Conservation (phyloP, 2,329 filamentous ascomycete species). For the Aspergillus ruber region DNA sequence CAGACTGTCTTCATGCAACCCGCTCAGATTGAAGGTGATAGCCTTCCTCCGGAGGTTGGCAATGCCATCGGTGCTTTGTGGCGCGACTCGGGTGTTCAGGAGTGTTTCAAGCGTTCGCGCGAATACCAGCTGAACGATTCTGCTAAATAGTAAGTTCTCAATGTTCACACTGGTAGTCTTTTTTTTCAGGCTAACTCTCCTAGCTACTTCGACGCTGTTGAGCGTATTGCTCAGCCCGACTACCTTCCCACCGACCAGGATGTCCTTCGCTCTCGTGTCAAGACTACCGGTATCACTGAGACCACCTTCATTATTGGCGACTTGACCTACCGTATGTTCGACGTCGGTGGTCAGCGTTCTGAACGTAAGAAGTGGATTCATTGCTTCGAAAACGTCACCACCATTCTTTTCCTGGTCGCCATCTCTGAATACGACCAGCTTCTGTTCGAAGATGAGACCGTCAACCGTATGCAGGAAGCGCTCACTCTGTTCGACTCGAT, state of each 20-base stretch:
- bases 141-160: constrained; percentile 73
- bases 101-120: constrained; percentile 90
- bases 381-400: constrained; percentile 97
- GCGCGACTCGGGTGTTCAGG: constrained; percentile 87
- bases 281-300: constrained; percentile 95
- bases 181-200: constrained; percentile 26
- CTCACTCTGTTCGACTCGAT: constrained; percentile 66
- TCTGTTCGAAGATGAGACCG: constrained; percentile 91
- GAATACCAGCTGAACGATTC: constrained; percentile 97
- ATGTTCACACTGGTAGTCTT: no score
- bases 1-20: constrained; percentile 99
- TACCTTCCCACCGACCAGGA: constrained; percentile 96
- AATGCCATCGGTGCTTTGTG: constrained; percentile 86
- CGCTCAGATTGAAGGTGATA: constrained; percentile 91
- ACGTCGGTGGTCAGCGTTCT: constrained; percentile 89
- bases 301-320: constrained; percentile 94
- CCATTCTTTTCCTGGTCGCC: constrained; percentile 91
- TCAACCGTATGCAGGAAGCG: constrained; percentile 71
- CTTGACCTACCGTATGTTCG: constrained; percentile 94
- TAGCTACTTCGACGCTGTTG: constrained; percentile 94
- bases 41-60: constrained; percentile 88
- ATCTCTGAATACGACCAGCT: constrained; percentile 97
- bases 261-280: constrained; percentile 89
- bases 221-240: constrained; percentile 81
- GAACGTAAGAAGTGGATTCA: constrained; percentile 99